Evolutionary conservation across 2,329 filamentous ascomycete genomes (phyloP).

Genomic region (Cryphonectria radicalis): DNA sequence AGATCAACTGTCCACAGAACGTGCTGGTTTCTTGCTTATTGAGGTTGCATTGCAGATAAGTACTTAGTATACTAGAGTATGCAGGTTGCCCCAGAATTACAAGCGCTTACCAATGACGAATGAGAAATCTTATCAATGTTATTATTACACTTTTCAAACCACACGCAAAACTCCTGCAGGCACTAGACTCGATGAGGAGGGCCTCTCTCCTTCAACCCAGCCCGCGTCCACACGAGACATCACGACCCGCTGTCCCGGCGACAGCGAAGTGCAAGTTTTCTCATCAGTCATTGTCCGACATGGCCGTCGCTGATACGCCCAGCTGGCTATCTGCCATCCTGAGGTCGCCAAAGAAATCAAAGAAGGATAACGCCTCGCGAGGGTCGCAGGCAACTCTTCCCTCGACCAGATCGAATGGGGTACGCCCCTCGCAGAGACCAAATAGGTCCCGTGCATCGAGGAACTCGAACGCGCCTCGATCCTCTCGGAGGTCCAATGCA

Average conservation of each 20-base stretch:
- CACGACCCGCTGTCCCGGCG: background rate
- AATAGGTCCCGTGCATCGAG: background rate
- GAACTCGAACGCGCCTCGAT: background rate
- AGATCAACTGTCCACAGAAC: background rate
- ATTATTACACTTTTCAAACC: background rate
- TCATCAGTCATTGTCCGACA: background rate
- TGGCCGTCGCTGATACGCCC: background rate
- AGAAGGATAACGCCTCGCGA: background rate
- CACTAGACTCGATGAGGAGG: background rate
- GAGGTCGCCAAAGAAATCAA: background rate
- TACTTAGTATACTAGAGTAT: no score
- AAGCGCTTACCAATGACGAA: background rate
- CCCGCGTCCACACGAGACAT: background rate
- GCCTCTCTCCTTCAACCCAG: no score
- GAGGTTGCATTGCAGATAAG: background rate
- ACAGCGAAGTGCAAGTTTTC: background rate
- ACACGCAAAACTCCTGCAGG: background rate
- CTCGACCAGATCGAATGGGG: background rate
- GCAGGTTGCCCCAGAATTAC: background rate
- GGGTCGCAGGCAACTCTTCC: background rate
- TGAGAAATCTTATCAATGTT: background rate
- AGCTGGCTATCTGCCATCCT: background rate
- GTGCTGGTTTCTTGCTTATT: no score
- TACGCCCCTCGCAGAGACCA: background rate
- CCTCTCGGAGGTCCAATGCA: background rate